Evolutionary conservation across 768 basidiomycete genomes (phyloP).

Genomic region (Mycena polygramma): DNA sequence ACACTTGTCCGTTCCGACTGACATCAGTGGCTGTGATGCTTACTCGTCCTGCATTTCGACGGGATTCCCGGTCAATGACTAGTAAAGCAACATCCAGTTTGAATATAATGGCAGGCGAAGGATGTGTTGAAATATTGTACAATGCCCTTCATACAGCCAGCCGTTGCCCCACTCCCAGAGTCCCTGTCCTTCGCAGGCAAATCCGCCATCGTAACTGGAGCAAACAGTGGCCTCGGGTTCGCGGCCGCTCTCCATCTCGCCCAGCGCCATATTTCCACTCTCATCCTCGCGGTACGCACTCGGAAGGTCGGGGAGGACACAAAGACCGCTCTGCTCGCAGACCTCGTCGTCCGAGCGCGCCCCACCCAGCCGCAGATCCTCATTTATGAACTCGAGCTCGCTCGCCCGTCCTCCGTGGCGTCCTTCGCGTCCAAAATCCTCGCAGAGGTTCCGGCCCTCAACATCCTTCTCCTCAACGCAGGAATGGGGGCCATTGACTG

Average conservation of each 20-base stretch:
- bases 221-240: conserved; percentile 36
- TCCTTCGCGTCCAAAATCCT: conserved; percentile 33
- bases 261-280: conserved; percentile 34
- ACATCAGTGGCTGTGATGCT: neutral
- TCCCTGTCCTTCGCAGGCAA: conserved; percentile 44
- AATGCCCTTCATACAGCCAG: conserved; percentile 35
- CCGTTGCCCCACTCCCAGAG: conserved; percentile 29
- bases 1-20: no score
- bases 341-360: conserved; percentile 27
- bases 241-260: conserved; percentile 35
- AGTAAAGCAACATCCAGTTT: neutral
- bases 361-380: conserved; percentile 33
- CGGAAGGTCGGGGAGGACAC: conserved; percentile 28
- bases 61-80: conserved; percentile 14
- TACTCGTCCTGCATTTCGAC: neutral
- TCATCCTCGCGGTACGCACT: conserved; percentile 38
- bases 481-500: conserved; percentile 31
- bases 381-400: conserved; percentile 38
- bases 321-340: conserved; percentile 33
- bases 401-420: conserved; percentile 36
- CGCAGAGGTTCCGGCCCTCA: conserved; percentile 26
- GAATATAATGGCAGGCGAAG: neutral
- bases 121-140: neutral
- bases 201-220: conserved; percentile 47
- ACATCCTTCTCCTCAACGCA: conserved; percentile 42